phyloP scores from a whole-genome alignment of 140 eudicot species.

The Oenanthe javanica region DNA sequence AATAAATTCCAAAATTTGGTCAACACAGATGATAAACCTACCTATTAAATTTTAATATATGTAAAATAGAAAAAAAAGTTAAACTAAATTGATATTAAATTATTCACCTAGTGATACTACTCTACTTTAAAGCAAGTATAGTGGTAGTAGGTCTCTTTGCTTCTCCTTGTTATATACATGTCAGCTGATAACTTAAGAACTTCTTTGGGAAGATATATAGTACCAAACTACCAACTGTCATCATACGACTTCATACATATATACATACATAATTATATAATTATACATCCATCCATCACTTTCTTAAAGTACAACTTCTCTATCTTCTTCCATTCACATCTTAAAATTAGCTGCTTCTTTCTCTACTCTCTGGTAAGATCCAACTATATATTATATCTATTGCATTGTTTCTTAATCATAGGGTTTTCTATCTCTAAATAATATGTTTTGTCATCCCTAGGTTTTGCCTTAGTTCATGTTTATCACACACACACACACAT shows the following conservation, averaged over 20 bases:
- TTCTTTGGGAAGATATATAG: neutral
- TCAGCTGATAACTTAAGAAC: neutral
- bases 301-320: neutral
- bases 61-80: no score
- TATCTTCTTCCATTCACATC: neutral
- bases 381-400: neutral
- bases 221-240: neutral
- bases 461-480: no score
- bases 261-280: neutral
- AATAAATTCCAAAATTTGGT: no score
- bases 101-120: no score
- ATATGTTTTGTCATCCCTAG: neutral
- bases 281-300: neutral
- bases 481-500: no score
- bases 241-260: no score
- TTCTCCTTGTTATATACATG: neutral
- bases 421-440: neutral
- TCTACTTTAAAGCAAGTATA: neutral
- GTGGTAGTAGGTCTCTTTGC: neutral
- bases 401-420: neutral
- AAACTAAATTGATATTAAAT: no score
- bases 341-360: neutral
- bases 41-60: no score
- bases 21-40: no score
- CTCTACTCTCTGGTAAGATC: neutral